Evolutionary conservation across 768 basidiomycete genomes (phyloP).

Genomic region (Tephrocybe sp.): DNA sequence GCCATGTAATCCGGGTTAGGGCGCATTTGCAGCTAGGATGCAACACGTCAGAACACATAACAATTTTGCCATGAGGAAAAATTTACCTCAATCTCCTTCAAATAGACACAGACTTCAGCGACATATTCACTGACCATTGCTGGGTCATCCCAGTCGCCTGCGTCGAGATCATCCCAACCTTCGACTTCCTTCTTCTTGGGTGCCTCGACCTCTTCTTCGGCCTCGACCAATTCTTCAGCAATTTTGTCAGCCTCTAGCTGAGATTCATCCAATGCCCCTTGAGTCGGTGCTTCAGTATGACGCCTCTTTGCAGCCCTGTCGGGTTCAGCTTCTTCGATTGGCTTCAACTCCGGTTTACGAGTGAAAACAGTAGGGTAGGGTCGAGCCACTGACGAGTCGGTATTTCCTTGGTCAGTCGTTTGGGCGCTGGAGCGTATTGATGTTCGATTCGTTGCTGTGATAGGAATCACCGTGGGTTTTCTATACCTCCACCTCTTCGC

Average conservation of each 20-base stretch:
- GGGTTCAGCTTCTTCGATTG: constrained; percentile 41
- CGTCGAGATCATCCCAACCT: constrained; percentile 84
- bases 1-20: constrained; percentile 86
- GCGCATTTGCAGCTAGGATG: constrained; percentile 60
- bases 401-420: constrained; percentile 6
- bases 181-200: constrained; percentile 40
- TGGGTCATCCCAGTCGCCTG: constrained; percentile 85
- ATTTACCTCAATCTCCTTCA: constrained; percentile 76
- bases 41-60: constrained; percentile 9
- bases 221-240: constrained; percentile 35
- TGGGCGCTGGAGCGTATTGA: constrained; percentile 9
- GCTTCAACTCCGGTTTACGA: constrained; percentile 16
- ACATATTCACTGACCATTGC: constrained; percentile 93
- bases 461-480: constrained; percentile 29
- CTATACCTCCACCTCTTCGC: constrained; percentile 23
- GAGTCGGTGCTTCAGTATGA: constrained; percentile 46
- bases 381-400: not conserved
- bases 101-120: constrained; percentile 81
- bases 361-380: constrained; percentile 8
- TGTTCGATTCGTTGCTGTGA: constrained; percentile 17
- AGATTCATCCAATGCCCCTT: constrained; percentile 33
- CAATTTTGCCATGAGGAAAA: not conserved
- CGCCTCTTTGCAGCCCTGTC: constrained; percentile 60
- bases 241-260: constrained; percentile 34
- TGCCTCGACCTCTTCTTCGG: constrained; percentile 28